These are phyloP conservation scores for Niebla homalea DNA, from an alignment of 495 filamentous ascomycete genomes.

Conservation along the genomic window DNA sequence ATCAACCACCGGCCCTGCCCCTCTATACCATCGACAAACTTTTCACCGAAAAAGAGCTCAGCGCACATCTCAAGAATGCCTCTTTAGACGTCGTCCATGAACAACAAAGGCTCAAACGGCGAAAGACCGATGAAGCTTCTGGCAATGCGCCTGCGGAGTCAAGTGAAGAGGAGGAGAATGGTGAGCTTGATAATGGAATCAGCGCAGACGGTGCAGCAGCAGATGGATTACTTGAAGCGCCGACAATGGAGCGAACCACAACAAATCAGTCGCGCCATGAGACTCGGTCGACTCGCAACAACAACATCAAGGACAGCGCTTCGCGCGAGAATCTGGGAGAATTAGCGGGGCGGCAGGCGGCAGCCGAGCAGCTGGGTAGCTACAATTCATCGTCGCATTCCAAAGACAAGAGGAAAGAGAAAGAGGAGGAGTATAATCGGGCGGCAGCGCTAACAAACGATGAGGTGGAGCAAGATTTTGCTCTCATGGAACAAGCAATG, in stretches of 20 bases:
- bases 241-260: slow-evolving; percentile 57
- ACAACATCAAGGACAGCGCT: slow-evolving; percentile 8
- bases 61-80: slow-evolving; percentile 57
- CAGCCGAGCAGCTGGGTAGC: slow-evolving; percentile 5
- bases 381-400: not conserved
- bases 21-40: slow-evolving; percentile 75
- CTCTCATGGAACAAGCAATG: slow-evolving; percentile 13
- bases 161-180: slow-evolving; percentile 33
- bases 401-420: slow-evolving; percentile 5
- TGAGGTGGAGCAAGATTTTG: slow-evolving; percentile 15
- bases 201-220: slow-evolving; percentile 28
- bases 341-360: slow-evolving; percentile 13
- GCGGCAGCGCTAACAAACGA: slow-evolving; percentile 11
- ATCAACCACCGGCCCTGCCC: slow-evolving; percentile 32
- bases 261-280: slow-evolving; percentile 46
- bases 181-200: slow-evolving; percentile 33
- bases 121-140: slow-evolving; percentile 24
- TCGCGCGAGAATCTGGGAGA: slow-evolving; percentile 8
- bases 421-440: slow-evolving; percentile 16
- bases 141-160: slow-evolving; percentile 31
- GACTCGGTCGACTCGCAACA: slow-evolving; percentile 54
- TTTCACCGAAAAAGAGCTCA: slow-evolving; percentile 88
- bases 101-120: slow-evolving; percentile 36
- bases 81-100: slow-evolving; percentile 50
- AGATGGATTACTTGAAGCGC: slow-evolving; percentile 34